phyloP scores from a whole-genome alignment of 441 rosid species.

The Omphalea diandra region DNA sequence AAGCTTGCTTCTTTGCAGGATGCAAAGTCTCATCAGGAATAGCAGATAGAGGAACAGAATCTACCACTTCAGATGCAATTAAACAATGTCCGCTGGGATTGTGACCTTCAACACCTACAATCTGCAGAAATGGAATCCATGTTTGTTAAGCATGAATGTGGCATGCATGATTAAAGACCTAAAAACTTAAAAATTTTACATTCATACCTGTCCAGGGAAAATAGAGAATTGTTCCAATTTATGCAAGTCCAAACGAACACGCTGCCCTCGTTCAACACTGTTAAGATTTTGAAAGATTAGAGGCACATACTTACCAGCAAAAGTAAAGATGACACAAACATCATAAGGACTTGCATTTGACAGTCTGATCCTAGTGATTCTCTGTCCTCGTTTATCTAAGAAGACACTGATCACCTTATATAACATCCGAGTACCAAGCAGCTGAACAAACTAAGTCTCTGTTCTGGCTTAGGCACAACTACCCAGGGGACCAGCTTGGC shows the following conservation, averaged over 20 bases:
- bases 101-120: conserved; percentile 84
- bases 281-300: conserved; percentile 23
- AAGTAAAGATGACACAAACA: conserved; percentile 7
- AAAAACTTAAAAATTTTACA: conserved; percentile 15
- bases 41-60: conserved; percentile 55
- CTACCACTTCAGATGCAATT: conserved; percentile 75
- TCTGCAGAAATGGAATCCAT: conserved; percentile 44
- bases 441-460: conserved; percentile 8
- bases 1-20: conserved; percentile 78
- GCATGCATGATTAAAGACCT: conserved; percentile 12
- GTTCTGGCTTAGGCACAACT: background rate
- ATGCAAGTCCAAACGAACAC: conserved; percentile 75
- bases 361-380: background rate
- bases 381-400: background rate
- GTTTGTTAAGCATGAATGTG: conserved; percentile 21
- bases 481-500: background rate
- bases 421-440: background rate
- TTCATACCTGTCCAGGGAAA: conserved; percentile 94
- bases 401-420: background rate
- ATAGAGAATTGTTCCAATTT: conserved; percentile 71
- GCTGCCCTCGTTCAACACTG: conserved; percentile 89
- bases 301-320: conserved; percentile 3
- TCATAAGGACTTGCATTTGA: background rate
- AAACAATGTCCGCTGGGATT: conserved; percentile 98
- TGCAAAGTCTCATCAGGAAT: conserved; percentile 41